These are phyloP conservation scores for Rubus parviflorus DNA, from an alignment of 306 rosid genomes.

Conservation along the genomic window DNA sequence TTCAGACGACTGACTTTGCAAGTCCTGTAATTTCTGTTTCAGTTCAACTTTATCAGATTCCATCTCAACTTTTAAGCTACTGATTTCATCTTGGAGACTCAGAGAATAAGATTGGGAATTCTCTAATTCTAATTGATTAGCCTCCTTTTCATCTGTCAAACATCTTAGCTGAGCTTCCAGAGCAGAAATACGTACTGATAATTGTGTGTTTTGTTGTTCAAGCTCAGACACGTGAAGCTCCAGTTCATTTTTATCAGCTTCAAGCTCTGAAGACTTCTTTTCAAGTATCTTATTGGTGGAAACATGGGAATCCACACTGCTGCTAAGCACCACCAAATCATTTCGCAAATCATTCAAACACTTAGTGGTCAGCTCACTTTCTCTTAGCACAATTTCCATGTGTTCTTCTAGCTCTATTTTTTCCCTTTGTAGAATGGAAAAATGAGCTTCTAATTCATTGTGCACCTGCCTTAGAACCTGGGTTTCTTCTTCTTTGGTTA, in stretches of 20 bases:
- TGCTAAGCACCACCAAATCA: constrained; percentile 34
- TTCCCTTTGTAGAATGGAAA: constrained; percentile 36
- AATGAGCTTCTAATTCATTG: constrained; percentile 35
- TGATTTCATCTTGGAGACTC: constrained; percentile 34
- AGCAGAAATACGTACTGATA: constrained; percentile 21
- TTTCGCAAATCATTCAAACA: constrained; percentile 38
- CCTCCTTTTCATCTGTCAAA: constrained; percentile 23
- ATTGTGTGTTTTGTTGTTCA: constrained; percentile 30
- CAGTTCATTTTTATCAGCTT: constrained; percentile 32
- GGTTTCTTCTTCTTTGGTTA: constrained; percentile 41
- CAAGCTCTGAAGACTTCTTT: constrained; percentile 36
- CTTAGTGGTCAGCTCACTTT: constrained; percentile 36
- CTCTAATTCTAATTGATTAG: constrained; percentile 32
- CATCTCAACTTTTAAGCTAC: constrained; percentile 18
- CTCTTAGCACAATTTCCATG: constrained; percentile 32
- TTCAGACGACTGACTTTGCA: constrained; percentile 34
- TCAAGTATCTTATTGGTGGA: constrained; percentile 40
- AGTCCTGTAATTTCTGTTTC: constrained; percentile 27
- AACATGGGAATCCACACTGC: constrained; percentile 32
- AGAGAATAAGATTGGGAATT: constrained; percentile 29
- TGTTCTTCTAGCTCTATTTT: constrained; percentile 35
- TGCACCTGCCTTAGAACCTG: constrained; percentile 21
- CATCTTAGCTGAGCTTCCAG: constrained; percentile 36
- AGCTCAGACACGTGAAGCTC: constrained; percentile 34
- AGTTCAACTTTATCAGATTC: constrained; percentile 27